Conservation (phyloP, 352 stramenopile species). For the Plasmopara viticola region DNA sequence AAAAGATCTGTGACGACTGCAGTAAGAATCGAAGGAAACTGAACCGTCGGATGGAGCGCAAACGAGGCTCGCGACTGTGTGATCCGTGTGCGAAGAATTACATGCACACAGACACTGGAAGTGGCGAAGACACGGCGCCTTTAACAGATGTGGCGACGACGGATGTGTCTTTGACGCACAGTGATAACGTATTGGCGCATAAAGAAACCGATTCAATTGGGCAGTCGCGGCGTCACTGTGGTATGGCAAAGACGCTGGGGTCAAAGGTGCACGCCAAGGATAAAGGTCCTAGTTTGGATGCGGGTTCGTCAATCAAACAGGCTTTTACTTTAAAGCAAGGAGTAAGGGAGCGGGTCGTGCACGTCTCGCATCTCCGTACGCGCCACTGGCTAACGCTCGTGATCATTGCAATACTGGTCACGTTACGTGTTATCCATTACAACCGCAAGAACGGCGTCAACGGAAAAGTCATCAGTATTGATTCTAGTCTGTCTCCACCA, state of each 20-base stretch:
- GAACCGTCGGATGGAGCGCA: conserved; percentile 53
- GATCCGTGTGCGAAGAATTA: conserved; percentile 64
- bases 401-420: conserved; percentile 25
- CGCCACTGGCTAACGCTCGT: conserved; percentile 48
- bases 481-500: conserved; percentile 1
- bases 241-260: conserved; percentile 19
- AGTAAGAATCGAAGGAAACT: conserved; percentile 78
- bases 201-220: conserved; percentile 6
- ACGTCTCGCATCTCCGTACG: conserved; percentile 39
- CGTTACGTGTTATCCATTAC: conserved; percentile 34
- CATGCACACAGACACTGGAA: conserved; percentile 31
- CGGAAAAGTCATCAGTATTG: conserved; percentile 9
- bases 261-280: conserved; percentile 14
- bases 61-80: conserved; percentile 66
- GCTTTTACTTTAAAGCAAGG: neutral
- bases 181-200: conserved; percentile 7
- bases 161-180: conserved; percentile 21
- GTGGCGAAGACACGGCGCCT: conserved; percentile 18
- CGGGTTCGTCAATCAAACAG: conserved; percentile 1
- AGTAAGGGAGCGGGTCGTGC: conserved; percentile 1
- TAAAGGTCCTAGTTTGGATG: neutral
- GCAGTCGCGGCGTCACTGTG: conserved; percentile 21
- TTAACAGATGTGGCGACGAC: conserved; percentile 1
- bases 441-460: conserved; percentile 21
- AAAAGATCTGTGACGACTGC: conserved; percentile 78